Evolutionary conservation across 176 grass and related monocot species (phyloP), one percentile per base, ranked within the genome.

Genomic region (Ampelocalamus luodianensis): DNA sequence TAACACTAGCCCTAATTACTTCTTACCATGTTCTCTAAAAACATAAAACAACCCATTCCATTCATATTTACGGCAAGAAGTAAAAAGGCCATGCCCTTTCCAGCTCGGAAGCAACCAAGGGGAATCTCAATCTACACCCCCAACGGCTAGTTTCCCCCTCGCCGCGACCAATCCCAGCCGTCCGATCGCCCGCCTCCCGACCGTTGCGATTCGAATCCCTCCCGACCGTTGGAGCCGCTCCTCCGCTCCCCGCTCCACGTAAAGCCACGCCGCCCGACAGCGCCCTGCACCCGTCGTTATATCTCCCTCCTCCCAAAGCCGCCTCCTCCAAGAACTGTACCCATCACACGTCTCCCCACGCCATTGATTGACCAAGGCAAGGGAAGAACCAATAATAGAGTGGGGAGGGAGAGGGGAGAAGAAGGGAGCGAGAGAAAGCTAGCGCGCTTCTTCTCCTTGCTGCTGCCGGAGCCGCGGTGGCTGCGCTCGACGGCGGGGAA

Each of bases 121-220:
- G 20, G 17, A 50, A 72, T 8, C 43, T 4, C 10, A 3, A 4
- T 15, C 14, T 15, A 34, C 6, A n/a, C 29, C 13, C 56, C 12
- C 55, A 96, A 97, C 94, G 94, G 90, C 92, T 97, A 87, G 72
- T 78, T 82, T 12, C 58, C 22, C n/a, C 13, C 44, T 27, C 79
- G 14, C 2, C n/a, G 34, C 49, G 24, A 49, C 10, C 23, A 83
- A 96, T 89, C 83, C 3, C 20, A 72, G 85, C 92, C 94, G 92
- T 97, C 84, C 65, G 81, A 82, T 84, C 51, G 68, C 63, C 73
- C 43, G 38, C 53, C 4, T 74, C 14, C 76, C 15, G 91, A 92
- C 94, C 94, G 94, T 97, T 97, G 79, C 37, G 65, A 76, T 91
- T 70, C 81, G 65, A 67, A 85, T 76, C 54, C 80, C 82, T 90